Base-by-base conservation (phyloP, 73 alveolate genomes). In the Uronychia binucleata region DNA sequence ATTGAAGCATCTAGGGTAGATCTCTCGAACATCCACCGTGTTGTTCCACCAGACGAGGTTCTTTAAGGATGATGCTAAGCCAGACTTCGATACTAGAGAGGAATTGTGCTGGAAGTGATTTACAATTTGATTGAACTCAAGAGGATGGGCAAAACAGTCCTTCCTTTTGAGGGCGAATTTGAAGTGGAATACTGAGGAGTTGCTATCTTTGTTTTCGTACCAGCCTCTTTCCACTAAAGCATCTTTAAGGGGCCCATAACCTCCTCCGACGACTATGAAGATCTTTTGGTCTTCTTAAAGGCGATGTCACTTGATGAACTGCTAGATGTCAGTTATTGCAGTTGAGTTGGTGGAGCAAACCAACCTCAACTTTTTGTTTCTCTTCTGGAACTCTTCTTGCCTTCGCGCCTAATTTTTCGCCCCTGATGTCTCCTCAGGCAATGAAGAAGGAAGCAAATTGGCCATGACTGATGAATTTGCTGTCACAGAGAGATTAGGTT, bases 1-100 rank as follows among this genome's bases (percentile, higher is more conserved):
- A 82, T 97, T 99, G 88, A 93, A 96, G 34, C 98, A 95, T 82
- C 99, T 88, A 57, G 99, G 99, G 81, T 94, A 97, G 86, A 97
- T 96, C 31, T 98, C 92, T 86, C 96, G 98, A 26, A 93, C 92
- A 87, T 95, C 97, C 58, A 97, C 98, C 88, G 89, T 94, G 46
- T 92, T 75, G 58, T 75, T 75, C 81, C 81, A 75, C 58, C 34
- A 29, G 8, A 1, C 1, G 5, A 75, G 58, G 28, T 28, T 5
- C n/a, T 30, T 75, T 25, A 75, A 31, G n/a, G 57, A n/a, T 34
- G 26, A 1, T 8, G 58, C 32, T 31, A 75, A 29, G 58, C 81
- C 81, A n/a, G 32, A 28, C 58, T 75, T 75, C 8, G 81, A 28
- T n/a, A 31, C 32, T 8, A 75, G 28, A 1, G 25, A 1, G 35